phyloP scores from a whole-genome alignment of 169 alveolate species.

The Cryptosporidium tyzzeri region DNA sequence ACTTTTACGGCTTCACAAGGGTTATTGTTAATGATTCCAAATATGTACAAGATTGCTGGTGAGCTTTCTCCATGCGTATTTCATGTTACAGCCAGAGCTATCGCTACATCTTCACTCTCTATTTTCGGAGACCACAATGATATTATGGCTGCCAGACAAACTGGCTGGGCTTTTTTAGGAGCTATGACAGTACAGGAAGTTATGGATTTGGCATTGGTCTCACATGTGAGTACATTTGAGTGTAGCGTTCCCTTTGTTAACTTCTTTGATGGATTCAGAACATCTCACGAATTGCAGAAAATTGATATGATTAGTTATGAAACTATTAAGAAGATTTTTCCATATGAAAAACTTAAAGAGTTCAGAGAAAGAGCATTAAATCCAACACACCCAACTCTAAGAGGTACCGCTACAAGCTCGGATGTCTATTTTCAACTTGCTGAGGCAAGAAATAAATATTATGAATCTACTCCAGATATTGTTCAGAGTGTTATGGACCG shows the following conservation, averaged over 20 bases:
- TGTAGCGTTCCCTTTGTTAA: conserved; percentile 81
- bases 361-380: conserved; percentile 78
- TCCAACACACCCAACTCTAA: conserved; percentile 80
- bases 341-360: conserved; percentile 72
- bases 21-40: conserved; percentile 80
- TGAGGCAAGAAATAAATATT: conserved; percentile 80
- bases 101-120: conserved; percentile 81
- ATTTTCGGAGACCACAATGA: conserved; percentile 83
- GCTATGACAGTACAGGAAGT: conserved; percentile 81
- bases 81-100: conserved; percentile 82
- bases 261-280: conserved; percentile 82
- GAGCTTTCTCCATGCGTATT: conserved; percentile 82
- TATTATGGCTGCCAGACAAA: conserved; percentile 81
- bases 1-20: conserved; percentile 82
- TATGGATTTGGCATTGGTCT: conserved; percentile 79
- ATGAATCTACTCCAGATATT: conserved; percentile 78
- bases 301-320: conserved; percentile 74
- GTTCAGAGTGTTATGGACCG: conserved; percentile 77
- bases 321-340: conserved; percentile 42
- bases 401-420: conserved; percentile 82
- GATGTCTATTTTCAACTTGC: conserved; percentile 80
- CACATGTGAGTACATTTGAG: conserved; percentile 81
- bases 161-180: conserved; percentile 81
- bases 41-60: conserved; percentile 82
- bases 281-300: conserved; percentile 81